Percentiles rank a stretch among this genome's conserved stretches.
Evolutionary conservation across 2,329 filamentous ascomycete species (phyloP).

Genomic region (Calcarisporium arbuscula): DNA sequence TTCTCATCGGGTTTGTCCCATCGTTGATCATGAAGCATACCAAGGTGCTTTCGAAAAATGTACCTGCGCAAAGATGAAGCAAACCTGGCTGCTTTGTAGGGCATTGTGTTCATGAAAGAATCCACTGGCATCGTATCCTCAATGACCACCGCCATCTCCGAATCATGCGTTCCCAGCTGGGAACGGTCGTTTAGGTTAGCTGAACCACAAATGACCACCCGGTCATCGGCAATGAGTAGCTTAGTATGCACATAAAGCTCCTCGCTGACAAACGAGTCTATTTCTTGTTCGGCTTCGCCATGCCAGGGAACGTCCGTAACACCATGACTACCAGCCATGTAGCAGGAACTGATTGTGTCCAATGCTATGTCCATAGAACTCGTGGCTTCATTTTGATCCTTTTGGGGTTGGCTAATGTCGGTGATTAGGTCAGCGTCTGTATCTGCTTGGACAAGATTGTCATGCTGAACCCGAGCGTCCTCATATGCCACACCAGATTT

Average conservation of each 20-base stretch:
- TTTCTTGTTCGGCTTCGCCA: slow-evolving; percentile 48
- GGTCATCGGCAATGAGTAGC: slow-evolving; percentile 75
- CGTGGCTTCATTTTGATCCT: slow-evolving; percentile 55
- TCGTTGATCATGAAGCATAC: slow-evolving; percentile 68
- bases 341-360: slow-evolving; percentile 73
- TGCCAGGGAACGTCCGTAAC: slow-evolving; percentile 54
- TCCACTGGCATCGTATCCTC: slow-evolving; percentile 68
- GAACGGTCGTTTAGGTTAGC: slow-evolving; percentile 57
- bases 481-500: slow-evolving; percentile 63
- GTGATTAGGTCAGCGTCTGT: slow-evolving; percentile 27
- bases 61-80: slow-evolving; percentile 76
- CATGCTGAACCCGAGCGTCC: slow-evolving; percentile 56
- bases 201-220: slow-evolving; percentile 72
- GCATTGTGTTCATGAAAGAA: slow-evolving; percentile 65
- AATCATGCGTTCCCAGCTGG: slow-evolving; percentile 78
- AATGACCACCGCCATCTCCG: slow-evolving; percentile 84
- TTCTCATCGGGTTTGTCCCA: slow-evolving; percentile 65
- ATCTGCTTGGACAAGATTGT: slow-evolving; percentile 47
- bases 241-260: slow-evolving; percentile 61
- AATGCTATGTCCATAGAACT: slow-evolving; percentile 51
- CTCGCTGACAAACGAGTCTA: slow-evolving; percentile 56
- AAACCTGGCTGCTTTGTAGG: slow-evolving; percentile 67
- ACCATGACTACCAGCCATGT: slow-evolving; percentile 72
- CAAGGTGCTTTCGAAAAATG: slow-evolving; percentile 88
- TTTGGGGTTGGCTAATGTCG: neutral